Percentiles rank a stretch among this genome's conserved stretches.
Conservation (phyloP, 2,329 filamentous ascomycete genomes). For the Lecanicillium sp. region DNA sequence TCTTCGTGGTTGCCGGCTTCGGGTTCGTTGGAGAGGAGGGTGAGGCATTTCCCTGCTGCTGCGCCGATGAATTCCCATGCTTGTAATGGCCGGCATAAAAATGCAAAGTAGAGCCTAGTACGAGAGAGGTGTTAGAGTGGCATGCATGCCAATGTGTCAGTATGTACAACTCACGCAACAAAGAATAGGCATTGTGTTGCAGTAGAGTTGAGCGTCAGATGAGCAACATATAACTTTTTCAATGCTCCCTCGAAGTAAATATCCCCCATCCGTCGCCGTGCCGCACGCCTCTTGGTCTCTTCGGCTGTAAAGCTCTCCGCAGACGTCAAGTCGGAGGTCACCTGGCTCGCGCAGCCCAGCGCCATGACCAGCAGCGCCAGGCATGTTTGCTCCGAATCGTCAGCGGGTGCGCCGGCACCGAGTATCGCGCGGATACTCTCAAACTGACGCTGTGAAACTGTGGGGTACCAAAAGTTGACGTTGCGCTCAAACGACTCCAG, state of each 20-base stretch:
- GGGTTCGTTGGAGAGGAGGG: conserved; percentile 36
- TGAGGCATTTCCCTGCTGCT: conserved; percentile 40
- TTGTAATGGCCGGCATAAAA: conserved; percentile 40
- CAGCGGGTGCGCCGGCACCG: conserved; percentile 23
- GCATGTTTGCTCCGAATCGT: conserved; percentile 30
- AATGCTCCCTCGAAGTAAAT: conserved; percentile 39
- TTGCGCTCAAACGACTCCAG: conserved; percentile 35
- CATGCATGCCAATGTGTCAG: background rate
- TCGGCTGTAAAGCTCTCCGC: conserved; percentile 12
- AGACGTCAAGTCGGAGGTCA: conserved; percentile 21
- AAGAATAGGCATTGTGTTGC: conserved; percentile 44
- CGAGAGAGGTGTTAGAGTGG: background rate
- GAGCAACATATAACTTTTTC: conserved; percentile 36
- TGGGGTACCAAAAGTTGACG: conserved; percentile 48
- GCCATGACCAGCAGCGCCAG: conserved; percentile 39
- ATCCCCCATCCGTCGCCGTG: conserved; percentile 28
- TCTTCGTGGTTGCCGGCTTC: conserved; percentile 28
- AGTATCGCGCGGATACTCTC: conserved; percentile 23
- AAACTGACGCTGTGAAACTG: conserved; percentile 33
- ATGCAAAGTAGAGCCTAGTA: conserved; percentile 40
- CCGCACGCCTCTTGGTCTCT: conserved; percentile 21
- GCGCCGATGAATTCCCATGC: conserved; percentile 44
- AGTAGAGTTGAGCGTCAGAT: conserved; percentile 36
- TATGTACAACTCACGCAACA: conserved; percentile 30
- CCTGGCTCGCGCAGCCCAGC: conserved; percentile 37